These are phyloP conservation scores for Dianthus caryophyllus DNA, from an alignment of 148 eudicot species.

Conservation along the genomic window DNA sequence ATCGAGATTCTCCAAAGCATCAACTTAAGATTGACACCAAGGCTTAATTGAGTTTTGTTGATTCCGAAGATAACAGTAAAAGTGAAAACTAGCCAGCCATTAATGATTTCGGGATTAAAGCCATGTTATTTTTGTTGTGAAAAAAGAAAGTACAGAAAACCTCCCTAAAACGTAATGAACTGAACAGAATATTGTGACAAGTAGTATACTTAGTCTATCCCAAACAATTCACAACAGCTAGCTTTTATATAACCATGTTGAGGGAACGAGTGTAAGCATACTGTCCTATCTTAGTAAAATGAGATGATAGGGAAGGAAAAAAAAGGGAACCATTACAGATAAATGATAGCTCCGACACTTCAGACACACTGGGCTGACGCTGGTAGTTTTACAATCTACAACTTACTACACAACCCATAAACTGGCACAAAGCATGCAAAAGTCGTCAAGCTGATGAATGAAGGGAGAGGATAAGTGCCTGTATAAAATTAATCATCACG, in stretches of 20 bases:
- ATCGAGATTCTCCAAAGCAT: neutral
- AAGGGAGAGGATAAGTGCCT: constrained; percentile 24
- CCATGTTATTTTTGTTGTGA: no score
- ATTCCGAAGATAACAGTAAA: neutral
- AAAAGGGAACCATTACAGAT: neutral
- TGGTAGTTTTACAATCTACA: neutral
- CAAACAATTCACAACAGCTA: neutral
- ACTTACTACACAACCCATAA: constrained; percentile 9
- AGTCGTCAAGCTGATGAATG: constrained; percentile 8
- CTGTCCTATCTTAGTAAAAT: neutral
- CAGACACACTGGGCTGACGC: constrained; percentile 5
- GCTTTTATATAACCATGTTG: neutral
- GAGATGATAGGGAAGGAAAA: neutral
- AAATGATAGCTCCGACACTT: neutral
- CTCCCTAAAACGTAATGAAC: no score
- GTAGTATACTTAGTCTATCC: neutral
- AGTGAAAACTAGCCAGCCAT: neutral
- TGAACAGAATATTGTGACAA: no score
- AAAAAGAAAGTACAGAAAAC: no score
- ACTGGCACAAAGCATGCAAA: constrained; percentile 22
- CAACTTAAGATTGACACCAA: neutral
- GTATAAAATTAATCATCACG: constrained; percentile 33
- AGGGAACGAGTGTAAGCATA: neutral
- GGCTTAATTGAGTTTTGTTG: neutral
- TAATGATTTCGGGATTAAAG: no score